phyloP scores from a whole-genome alignment of 1,284 basidiomycete genomes.

The Pyrrhoderma lamaoense region DNA sequence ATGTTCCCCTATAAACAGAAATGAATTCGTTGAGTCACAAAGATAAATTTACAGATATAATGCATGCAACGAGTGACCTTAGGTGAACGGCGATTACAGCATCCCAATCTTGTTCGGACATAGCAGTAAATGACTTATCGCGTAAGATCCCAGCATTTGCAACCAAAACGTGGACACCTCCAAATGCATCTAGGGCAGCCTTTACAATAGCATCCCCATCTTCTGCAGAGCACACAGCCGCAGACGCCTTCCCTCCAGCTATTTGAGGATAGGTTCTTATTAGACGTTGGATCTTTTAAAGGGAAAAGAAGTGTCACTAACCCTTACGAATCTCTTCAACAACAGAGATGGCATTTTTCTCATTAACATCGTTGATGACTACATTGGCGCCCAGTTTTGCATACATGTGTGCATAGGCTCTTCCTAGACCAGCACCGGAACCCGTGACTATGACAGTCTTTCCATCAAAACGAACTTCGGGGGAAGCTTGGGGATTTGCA shows the following conservation, averaged over 20 bases:
- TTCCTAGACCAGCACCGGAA: constrained; percentile 88
- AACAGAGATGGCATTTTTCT: constrained; percentile 77
- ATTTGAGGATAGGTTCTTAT: background rate
- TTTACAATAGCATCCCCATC: constrained; percentile 91
- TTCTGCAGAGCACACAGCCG: constrained; percentile 84
- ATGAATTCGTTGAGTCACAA: background rate
- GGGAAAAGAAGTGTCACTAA: constrained; percentile 25
- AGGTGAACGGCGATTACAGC: constrained; percentile 86
- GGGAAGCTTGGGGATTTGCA: constrained; percentile 66
- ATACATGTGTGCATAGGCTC: constrained; percentile 89
- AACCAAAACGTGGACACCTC: constrained; percentile 81
- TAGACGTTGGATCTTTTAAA: constrained; percentile 3
- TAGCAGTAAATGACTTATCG: constrained; percentile 85
- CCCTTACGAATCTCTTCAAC: constrained; percentile 83
- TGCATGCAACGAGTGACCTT: constrained; percentile 33
- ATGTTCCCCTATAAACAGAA: constrained; percentile 9
- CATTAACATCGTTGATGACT: constrained; percentile 92
- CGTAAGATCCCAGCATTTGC: constrained; percentile 95
- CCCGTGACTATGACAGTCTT: constrained; percentile 95
- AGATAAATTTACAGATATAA: background rate
- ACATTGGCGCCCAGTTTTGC: constrained; percentile 90
- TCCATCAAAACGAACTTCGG: constrained; percentile 76
- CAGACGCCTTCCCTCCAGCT: constrained; percentile 86
- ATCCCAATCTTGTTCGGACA: constrained; percentile 95
- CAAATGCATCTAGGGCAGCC: constrained; percentile 82